Percentiles rank a stretch among this genome's conserved stretches.
These are phyloP conservation scores for Glebionis coronaria DNA, from an alignment of 129 eudicot species.

Conservation along the genomic window DNA sequence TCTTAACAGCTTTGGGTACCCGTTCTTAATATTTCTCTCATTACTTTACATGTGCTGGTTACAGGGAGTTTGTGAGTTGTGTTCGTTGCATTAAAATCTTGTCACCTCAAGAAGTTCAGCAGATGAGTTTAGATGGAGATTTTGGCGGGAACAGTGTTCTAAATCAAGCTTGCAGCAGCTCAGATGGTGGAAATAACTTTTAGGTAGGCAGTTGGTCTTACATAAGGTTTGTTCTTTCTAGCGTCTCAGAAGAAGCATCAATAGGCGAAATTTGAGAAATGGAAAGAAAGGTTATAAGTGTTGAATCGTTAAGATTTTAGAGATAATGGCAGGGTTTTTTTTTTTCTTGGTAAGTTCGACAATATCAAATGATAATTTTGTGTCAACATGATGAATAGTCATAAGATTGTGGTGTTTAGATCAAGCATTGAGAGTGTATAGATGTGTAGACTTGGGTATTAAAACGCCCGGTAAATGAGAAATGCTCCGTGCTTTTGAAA, in stretches of 20 bases:
- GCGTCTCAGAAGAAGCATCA: slow-evolving; percentile 1
- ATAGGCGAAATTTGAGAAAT: slow-evolving; percentile 11
- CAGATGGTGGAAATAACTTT: slow-evolving; percentile 63
- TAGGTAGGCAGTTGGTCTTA: slow-evolving; percentile 21
- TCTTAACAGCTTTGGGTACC: not conserved
- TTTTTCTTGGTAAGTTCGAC: not conserved
- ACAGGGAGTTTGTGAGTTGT: slow-evolving; percentile 87
- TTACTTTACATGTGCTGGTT: not conserved
- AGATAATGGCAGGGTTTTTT: not conserved
- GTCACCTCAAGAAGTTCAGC: slow-evolving; percentile 92
- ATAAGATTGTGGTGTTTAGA: slow-evolving; percentile 14
- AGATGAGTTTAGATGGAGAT: slow-evolving; percentile 96
- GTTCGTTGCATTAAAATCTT: slow-evolving; percentile 86
- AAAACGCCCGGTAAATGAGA: slow-evolving; percentile 10
- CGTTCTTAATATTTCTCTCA: not conserved
- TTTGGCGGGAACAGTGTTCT: slow-evolving; percentile 58
- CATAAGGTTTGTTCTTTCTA: not conserved
- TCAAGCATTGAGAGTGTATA: slow-evolving; percentile 31
- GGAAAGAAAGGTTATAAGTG: not conserved
- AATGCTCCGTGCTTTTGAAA: slow-evolving; percentile 21
- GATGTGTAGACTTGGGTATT: slow-evolving; percentile 28
- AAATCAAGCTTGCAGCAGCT: slow-evolving; percentile 91
- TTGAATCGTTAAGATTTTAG: not conserved
- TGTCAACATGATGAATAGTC: slow-evolving; percentile 11
- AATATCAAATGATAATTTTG: not conserved